Base-by-base conservation (phyloP, 768 basidiomycete species). In the Rhizopogon roseolus region DNA sequence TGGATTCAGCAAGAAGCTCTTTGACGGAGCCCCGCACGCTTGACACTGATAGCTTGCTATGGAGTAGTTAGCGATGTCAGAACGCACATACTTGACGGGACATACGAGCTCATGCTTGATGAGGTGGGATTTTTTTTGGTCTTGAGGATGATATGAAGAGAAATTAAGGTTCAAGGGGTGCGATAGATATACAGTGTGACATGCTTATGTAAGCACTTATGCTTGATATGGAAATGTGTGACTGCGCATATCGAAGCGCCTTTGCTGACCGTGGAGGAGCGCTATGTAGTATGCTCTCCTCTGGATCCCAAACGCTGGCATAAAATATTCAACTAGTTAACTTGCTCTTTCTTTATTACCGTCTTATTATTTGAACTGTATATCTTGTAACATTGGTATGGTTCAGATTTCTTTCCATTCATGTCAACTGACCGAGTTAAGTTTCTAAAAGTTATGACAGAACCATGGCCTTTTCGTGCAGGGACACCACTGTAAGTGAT, bases 11-110 rank as follows among this genome's bases (percentile, higher is more conserved):
- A 57, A 96, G 81, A 60, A 98, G 83, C 62, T 93, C 91, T 75
- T 90, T 90, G 76, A 98, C 84, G 69, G 90, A 93, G 78, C 86
- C 86, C 86, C 97, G 96, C 92, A 99, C 96, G 87, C 94, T 96
- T 88, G 93, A 84, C 84, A 96, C 95, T 88, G 90, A 92, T 74
- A 97, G 88, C 81, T 96, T 97, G 70, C 80, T 82, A 36, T 64
- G 73, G 67, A 66, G 68, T 71, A 54, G 45, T 16, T 3, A 13
- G 10, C 41, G 4, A 6, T 25, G 0, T 22, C 5, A 39, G 2
- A 2, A 11, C 60, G 16, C 64, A 54, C 19, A 34, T 0, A 2
- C 14, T n/a, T 22, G 3, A 2, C 9, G 2, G 25, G 4, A 14
- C 6, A 6, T 2, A 9, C 53, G 46, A 71, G 70, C 68, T 70